Evolutionary conservation across 2,329 filamentous ascomycete species (phyloP), one percentile per base, ranked within the genome.

Genomic region (Knufia fluminis): DNA sequence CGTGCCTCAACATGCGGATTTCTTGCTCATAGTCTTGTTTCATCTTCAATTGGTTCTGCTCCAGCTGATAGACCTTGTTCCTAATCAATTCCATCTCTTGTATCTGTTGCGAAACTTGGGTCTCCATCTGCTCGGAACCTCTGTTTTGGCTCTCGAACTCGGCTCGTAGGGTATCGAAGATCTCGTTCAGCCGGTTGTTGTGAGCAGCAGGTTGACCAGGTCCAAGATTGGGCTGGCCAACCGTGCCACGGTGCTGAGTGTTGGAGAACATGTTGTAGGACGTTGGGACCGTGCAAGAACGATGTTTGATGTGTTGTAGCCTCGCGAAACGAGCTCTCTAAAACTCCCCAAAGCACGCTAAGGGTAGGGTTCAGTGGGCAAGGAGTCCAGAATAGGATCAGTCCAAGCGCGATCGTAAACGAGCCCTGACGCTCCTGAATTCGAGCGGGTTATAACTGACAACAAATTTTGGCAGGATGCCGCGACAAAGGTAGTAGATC

Each of bases 1-100:
- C 91, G 62, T 89, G 86, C 64, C 87, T 86, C 60, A 98, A 78
- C 62, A 85, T 79, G 57, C 78, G 75, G 53, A 97, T 85, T 64
- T 97, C 89, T 57, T 94, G 88, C 64, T 98, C 92, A 64, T 97
- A 97, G 64, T 96, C 94, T 68, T 83, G 78, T 74, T 97, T 97
- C 63, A 96, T 81, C 47, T 79, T 80, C 61, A 91, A 77, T 63
- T 97, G 92, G 43, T 83, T 80, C 65, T 94, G 89, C 68, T 98
- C 92, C 67, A 98, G 81, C 60, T 86, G 80, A 63, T 88, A 96
- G 52, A 98, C 87, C 69, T 95, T 96, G 64, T 90, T 85, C 55
- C 90, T 79, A 44, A 98, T 88, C 62, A 95, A 79, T 65, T 95
- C 87, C 78, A 97, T 92, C 71, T 98, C 92, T 62, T 91, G 84